Evolutionary conservation across 129 eudicot genomes (phyloP), one percentile per base, ranked within the genome.

Genomic region (Mikania micrantha): DNA sequence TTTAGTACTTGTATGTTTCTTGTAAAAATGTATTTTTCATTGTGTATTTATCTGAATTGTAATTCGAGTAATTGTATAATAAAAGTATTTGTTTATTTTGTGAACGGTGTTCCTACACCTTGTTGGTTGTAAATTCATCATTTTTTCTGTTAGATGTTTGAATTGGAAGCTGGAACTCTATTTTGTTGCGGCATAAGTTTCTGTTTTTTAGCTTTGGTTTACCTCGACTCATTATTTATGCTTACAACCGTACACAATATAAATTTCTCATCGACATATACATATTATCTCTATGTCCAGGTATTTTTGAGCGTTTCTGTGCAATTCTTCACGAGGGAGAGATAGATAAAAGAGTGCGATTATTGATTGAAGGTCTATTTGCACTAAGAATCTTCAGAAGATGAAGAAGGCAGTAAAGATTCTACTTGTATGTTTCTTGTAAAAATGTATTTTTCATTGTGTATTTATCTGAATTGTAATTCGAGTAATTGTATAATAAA

Each of bases 241-340:
- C 57, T 44, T 60, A 19, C 31, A 20, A n/a, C 3, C 22, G 13
- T 22, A 60, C 42, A 25, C 7, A 4, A 32, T 58, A 13, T 32
- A 0, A 32, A 19, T 31, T 73, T 49, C 12, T 36, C 66, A 4
- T n/a, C n/a, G 34, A 48, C 56, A 1, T 10, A 48, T 8, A 20
- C 10, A 22, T 53, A 12, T 12, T 27, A 17, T 34, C 48, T 42
- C 15, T 8, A 52, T 47, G 27, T 65, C 11, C 66, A 91, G 97
- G 95, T 50, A 93, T 93, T 22, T 93, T 93, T 86, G 99, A 93
- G 79, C 86, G 96, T 9, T 93, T 93, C 31, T 96, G 96, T 69
- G 99, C 95, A 60, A 93, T 93, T 74, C 96, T 93, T 77, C 99
- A 93, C 20, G 99, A 93, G 78, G 99, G 96, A 71, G 95, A 93